Percentiles rank a stretch among this genome's conserved stretches.
Evolutionary conservation across 2,329 filamentous ascomycete genomes (phyloP).

Genomic region (Claviceps quebecensis): DNA sequence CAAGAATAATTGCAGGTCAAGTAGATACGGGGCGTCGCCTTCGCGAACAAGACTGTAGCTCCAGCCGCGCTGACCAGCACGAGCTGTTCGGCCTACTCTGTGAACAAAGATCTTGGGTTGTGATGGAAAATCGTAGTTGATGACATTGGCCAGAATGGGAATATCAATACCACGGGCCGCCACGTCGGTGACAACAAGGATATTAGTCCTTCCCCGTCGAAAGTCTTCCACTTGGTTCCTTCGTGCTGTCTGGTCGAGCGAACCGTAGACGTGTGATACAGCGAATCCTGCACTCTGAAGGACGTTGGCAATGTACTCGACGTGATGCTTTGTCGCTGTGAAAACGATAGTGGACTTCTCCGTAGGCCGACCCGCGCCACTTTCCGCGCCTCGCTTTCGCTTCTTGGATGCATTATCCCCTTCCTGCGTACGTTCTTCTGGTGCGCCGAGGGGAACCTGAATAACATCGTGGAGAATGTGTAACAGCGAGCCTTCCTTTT

Average conservation of each 20-base stretch:
- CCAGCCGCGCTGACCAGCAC: slow-evolving; percentile 88
- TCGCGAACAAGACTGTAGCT: slow-evolving; percentile 85
- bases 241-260: slow-evolving; percentile 84
- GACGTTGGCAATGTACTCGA: slow-evolving; percentile 80
- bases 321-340: slow-evolving; percentile 89
- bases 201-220: slow-evolving; percentile 67
- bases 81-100: slow-evolving; percentile 85
- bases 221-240: slow-evolving; percentile 89
- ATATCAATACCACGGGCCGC: slow-evolving; percentile 97
- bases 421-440: slow-evolving; percentile 33
- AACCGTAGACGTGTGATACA: slow-evolving; percentile 88
- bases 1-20: slow-evolving; percentile 89
- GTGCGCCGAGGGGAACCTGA: slow-evolving; percentile 65
- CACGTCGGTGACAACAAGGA: slow-evolving; percentile 91
- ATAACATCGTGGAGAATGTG: slow-evolving; percentile 86
- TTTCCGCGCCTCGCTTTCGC: slow-evolving; percentile 48
- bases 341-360: slow-evolving; percentile 92
- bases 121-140: slow-evolving; percentile 96
- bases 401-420: slow-evolving; percentile 46
- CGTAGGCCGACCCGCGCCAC: slow-evolving; percentile 53
- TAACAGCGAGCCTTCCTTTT: slow-evolving; percentile 86
- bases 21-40: slow-evolving; percentile 76
- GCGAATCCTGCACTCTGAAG: slow-evolving; percentile 72
- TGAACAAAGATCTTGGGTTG: slow-evolving; percentile 96
- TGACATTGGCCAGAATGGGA: slow-evolving; percentile 85